Percentiles rank a stretch among this genome's conserved stretches.
These are phyloP conservation scores for Trichocomaceae sp. DNA, from an alignment of 2,329 filamentous ascomycete species.

Conservation along the genomic window DNA sequence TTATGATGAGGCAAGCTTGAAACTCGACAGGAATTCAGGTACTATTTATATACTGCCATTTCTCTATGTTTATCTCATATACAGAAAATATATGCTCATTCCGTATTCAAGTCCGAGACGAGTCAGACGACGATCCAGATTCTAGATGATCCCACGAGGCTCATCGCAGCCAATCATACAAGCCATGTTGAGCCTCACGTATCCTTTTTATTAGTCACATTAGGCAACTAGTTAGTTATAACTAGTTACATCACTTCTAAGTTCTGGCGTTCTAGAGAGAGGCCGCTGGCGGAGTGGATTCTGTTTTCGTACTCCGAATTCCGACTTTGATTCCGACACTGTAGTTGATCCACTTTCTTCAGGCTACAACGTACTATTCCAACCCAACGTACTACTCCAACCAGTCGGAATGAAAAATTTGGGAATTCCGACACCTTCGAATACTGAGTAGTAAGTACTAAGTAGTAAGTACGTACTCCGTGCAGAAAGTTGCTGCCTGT, in stretches of 20 bases:
- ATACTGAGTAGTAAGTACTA: too few relatives aligned
- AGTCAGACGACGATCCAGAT: neutral
- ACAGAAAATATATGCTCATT: neutral
- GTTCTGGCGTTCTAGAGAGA: neutral
- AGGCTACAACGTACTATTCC: too few relatives aligned
- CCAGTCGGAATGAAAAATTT: too few relatives aligned
- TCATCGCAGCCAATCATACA: neutral
- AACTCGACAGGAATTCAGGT: neutral
- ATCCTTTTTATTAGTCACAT: neutral
- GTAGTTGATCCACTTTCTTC: too few relatives aligned
- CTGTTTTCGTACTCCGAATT: neutral
- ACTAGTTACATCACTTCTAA: neutral
- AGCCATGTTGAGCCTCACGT: neutral
- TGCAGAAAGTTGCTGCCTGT: too few relatives aligned
- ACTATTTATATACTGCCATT: constrained; percentile 5
- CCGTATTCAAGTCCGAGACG: neutral
- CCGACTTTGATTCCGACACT: neutral
- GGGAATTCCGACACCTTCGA: too few relatives aligned
- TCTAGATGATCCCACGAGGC: too few relatives aligned
- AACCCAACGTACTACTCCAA: too few relatives aligned
- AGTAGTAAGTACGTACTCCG: too few relatives aligned
- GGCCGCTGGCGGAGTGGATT: neutral
- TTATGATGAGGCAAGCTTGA: constrained; percentile 1
- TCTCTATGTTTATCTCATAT: neutral
- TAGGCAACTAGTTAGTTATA: too few relatives aligned